Evolutionary conservation across 2,329 filamentous ascomycete species (phyloP), one percentile per base, ranked within the genome.

Genomic region (Fusarium humuli): DNA sequence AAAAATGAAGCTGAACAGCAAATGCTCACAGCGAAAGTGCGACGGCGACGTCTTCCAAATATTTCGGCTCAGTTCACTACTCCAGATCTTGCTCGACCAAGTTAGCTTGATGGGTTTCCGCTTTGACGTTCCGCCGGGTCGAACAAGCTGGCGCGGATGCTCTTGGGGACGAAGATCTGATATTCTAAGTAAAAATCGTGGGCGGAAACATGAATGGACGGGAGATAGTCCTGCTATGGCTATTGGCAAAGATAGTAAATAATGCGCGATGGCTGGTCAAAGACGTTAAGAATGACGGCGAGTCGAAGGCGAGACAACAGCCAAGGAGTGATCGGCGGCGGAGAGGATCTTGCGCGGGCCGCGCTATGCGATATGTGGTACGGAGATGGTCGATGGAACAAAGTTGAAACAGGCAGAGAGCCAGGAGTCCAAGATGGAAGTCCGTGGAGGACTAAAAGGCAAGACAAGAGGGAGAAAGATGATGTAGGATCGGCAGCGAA

Each of bases 291-390:
- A 69, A 57, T 57, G 54, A 55, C 40, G 61, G 46, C 61, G 47
- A 62, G 63, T 55, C 30, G 63, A 72, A 42, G 52, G 56, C 52
- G 59, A 65, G 67, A 50, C 45, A 57, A 63, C 46, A 61, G 65
- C 69, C 65, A 67, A 71, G 69, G 57, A 72, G 61, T 48, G 69
- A 71, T 71, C 69, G 65, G 61, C 65, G 55, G 48, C 50, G 57
- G 55, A 54, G 65, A 72, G 57, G 40, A 70, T 64, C 66, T 67
- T 70, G 65, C 61, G 61, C 57, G 50, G 69, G 30, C 61, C 58
- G 69, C 54, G 61, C 65, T 70, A 64, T 72, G 57, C 69, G 65
- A 70, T 61, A 57, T 57, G 57, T 72, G 49, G 63, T 69, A 70
- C 61, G 41, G 30, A 65, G 47, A 66, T 47, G 57, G 45, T 70